Conservation (phyloP, 1,284 basidiomycete species). For the Prillingera fragicola region DNA sequence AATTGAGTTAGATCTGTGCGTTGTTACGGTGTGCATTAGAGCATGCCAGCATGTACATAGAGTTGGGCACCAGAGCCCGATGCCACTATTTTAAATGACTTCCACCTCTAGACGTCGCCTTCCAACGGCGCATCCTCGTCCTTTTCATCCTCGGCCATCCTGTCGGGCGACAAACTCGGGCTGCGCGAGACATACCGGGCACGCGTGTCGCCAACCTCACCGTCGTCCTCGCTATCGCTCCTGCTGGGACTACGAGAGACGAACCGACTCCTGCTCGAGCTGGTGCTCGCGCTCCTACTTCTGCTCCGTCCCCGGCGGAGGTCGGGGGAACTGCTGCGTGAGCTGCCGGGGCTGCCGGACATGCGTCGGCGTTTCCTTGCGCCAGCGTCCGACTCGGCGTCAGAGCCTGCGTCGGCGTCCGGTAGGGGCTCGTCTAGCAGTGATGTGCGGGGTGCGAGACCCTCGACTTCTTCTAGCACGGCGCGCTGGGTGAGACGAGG, state of each 20-base stretch:
- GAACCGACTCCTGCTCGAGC: slow-evolving; percentile 22
- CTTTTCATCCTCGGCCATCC: slow-evolving; percentile 18
- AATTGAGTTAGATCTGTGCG: too few species aligned
- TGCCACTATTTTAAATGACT: too few species aligned
- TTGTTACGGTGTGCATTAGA: too few species aligned
- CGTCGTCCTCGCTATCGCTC: slow-evolving; percentile 15
- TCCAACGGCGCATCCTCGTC: slow-evolving; percentile 28
- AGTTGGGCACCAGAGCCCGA: too few species aligned
- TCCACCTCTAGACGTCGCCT: slow-evolving; percentile 37
- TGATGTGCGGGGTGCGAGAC: slow-evolving; percentile 74
- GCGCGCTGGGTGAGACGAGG: slow-evolving; percentile 81
- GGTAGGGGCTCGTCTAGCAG: slow-evolving; percentile 51
- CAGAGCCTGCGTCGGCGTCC: slow-evolving; percentile 15
- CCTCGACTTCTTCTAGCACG: slow-evolving; percentile 85
- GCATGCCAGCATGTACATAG: too few species aligned
- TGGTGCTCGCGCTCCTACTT: slow-evolving; percentile 13
- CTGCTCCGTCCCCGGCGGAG: slow-evolving; percentile 15
- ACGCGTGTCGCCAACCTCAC: slow-evolving; percentile 40
- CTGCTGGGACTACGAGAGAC: slow-evolving; percentile 47
- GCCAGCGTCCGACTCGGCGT: slow-evolving; percentile 5
- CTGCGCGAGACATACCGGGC: slow-evolving; percentile 37
- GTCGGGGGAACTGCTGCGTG: slow-evolving; percentile 27
- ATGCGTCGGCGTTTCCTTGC: slow-evolving; percentile 25
- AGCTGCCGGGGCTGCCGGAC: slow-evolving; percentile 21
- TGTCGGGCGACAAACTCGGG: slow-evolving; percentile 46